Evolutionary conservation across 768 basidiomycete genomes (phyloP), one percentile per base, ranked within the genome.

Genomic region (Tremella yokohamensis): DNA sequence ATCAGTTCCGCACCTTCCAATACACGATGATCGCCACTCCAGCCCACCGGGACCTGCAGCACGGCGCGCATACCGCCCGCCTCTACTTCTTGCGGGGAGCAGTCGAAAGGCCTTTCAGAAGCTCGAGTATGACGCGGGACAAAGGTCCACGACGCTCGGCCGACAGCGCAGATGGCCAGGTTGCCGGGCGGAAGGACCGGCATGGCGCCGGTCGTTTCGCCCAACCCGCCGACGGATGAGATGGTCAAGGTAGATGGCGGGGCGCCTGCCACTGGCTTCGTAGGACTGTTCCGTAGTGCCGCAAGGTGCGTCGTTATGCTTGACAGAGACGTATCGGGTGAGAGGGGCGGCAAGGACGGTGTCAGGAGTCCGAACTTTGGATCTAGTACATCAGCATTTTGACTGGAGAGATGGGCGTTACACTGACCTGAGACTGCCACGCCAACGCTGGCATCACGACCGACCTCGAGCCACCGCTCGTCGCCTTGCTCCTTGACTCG

Each of bases 1-100:
- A 73, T 73, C 18, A 73, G 53, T 39, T 73, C 72, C 2, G 69
- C 72, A 11, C 72, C 72, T 58, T 73, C 72, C n/a, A 73, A 56
- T 66, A 73, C 62, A 15, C 72, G 53, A 65, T 73, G 72, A 63
- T 73, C 72, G 18, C 66, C 72, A 56, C 66, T 68, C 72, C 72
- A 73, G 3, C 69, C 69, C 0, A 73, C 72, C 18, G 64, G 59
- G 49, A 51, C 60, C 26, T 61, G 52, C 49, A 73, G 48, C 15
- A 70, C 69, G 18, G 66, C 67, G 52, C 40, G 52, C 34, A 40
- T 55, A 2, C 72, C 69, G 1, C 54, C 62, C 8, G 19, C 47
- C 25, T 58, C 49, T 15, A 73, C 66, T 34, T 63, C 54, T 49
- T 49, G 54, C n/a, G 61, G 57, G 9, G 42, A 49, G 34, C 58